Base-by-base conservation (phyloP, 306 rosid genomes). In the Vachellia pachyceras region DNA sequence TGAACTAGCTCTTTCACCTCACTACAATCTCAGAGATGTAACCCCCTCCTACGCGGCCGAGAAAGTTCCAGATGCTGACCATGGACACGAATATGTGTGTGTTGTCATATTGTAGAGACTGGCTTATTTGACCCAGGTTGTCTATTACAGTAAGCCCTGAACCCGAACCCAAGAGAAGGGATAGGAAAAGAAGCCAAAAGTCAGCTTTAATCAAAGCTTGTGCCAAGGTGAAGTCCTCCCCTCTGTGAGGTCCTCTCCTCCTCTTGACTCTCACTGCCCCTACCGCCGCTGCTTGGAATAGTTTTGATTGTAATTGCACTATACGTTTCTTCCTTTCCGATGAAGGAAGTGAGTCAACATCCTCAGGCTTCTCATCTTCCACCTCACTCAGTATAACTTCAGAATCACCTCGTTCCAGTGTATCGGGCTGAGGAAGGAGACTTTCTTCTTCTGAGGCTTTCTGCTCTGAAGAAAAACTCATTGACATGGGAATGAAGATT, bases 61-160 rank as follows among this genome's bases (percentile, higher is more conserved):
- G 94, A 73, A 95, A 95, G 90, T 95, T 95, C 98, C 99, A 95
- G 78, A 95, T 90, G 69, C 99, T 95, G 88, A 95, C 84, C 91
- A 93, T 61, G 77, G 98, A 95, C 54, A 93, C 97, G 44, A 93
- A 95, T 50, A 93, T 90, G 78, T 93, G 94, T 0, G 94, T 70
- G 41, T 89, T 87, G 11, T 82, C 83, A 77, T 89, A 93, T 20
- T 91, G 91, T 5, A 95, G 86, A 77, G 99, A 91, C 80, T 91
- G 90, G 77, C 95, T 90, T 73, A 95, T 89, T 80, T 95, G 98
- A 63, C 98, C 99, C 2, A 95, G 84, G 86, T 95, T 95, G 82
- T 95, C 98, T 50, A 95, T 93, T 49, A 92, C 89, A 5, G 99
- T 95, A 84, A 95, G 87, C 20, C 99, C 97, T 10, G 97, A 87